These are phyloP conservation scores for Plasmopara viticola DNA, from an alignment of 352 stramenopile species.

Conservation along the genomic window DNA sequence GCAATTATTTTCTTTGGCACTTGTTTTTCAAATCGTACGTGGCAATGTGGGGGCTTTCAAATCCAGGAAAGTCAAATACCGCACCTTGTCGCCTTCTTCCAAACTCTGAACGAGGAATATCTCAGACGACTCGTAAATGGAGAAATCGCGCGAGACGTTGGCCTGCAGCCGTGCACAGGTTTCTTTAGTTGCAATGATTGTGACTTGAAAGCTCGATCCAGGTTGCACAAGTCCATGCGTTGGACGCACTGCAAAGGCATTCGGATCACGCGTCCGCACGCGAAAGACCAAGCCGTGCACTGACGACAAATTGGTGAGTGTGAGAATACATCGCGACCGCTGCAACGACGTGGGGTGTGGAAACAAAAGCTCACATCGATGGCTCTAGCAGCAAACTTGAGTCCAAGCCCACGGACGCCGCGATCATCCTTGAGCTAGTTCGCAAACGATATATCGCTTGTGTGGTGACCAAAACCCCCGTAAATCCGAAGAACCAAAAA, in stretches of 20 bases:
- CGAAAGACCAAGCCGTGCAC: constrained; percentile 64
- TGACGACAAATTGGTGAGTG: constrained; percentile 61
- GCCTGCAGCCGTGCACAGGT: constrained; percentile 27
- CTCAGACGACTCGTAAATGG: constrained; percentile 31
- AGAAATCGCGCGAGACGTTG: constrained; percentile 31
- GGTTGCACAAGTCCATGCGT: constrained; percentile 52
- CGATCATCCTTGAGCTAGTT: constrained; percentile 39
- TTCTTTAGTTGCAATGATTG: constrained; percentile 31
- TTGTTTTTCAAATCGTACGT: constrained; percentile 49
- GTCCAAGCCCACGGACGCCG: constrained; percentile 56
- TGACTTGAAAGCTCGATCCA: constrained; percentile 27
- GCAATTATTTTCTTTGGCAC: constrained; percentile 43
- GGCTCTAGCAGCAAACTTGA: constrained; percentile 73
- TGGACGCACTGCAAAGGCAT: constrained; percentile 71
- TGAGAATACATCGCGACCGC: constrained; percentile 25
- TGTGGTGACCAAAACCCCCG: no score
- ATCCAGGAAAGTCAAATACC: constrained; percentile 10
- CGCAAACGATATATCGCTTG: no score
- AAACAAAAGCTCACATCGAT: constrained; percentile 50
- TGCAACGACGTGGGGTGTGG: constrained; percentile 8
- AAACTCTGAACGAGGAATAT: constrained; percentile 55
- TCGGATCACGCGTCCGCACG: constrained; percentile 65
- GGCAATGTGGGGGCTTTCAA: constrained; percentile 23
- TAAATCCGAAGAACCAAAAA: no score
- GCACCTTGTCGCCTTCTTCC: constrained; percentile 40